Conservation (phyloP, 805 yeast genomes). For the Saccharomycopsis synnaedendra region DNA sequence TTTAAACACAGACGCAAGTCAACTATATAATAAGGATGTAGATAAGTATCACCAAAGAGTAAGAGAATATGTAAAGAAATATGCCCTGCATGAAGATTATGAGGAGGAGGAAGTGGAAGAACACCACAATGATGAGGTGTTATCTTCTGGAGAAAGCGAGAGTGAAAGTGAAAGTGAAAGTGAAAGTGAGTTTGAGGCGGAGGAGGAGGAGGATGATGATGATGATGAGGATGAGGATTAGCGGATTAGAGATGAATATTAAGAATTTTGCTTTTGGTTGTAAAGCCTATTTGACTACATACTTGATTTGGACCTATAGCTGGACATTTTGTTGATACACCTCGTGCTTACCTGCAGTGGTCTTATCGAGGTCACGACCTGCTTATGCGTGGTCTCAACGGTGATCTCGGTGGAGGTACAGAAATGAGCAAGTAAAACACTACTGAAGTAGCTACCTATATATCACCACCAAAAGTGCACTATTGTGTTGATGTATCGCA, state of each 20-base stretch:
- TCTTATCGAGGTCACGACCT: too few relatives aligned
- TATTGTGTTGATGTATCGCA: too few relatives aligned
- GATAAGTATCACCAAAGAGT: slow-evolving; percentile 58
- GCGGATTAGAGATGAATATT: slow-evolving; percentile 12
- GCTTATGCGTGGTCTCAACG: too few relatives aligned
- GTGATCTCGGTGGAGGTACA: too few relatives aligned
- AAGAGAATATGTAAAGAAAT: slow-evolving; percentile 58
- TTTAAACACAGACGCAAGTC: slow-evolving; percentile 80
- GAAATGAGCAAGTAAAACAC: too few relatives aligned
- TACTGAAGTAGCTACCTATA: too few relatives aligned
- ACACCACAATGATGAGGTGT: slow-evolving; percentile 24
- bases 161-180: slow-evolving; percentile 15
- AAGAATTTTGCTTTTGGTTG: not conserved
- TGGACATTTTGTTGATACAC: too few relatives aligned
- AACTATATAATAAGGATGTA: slow-evolving; percentile 60
- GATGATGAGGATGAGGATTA: slow-evolving; percentile 19
- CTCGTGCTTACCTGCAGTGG: too few relatives aligned
- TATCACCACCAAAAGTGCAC: too few relatives aligned
- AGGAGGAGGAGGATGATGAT: slow-evolving; percentile 17
- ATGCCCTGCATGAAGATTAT: slow-evolving; percentile 39
- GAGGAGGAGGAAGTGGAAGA: slow-evolving; percentile 38
- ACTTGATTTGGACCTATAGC: too few relatives aligned
- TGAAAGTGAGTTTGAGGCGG: slow-evolving; percentile 20
- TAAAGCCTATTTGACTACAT: too few relatives aligned
- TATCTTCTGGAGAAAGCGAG: slow-evolving; percentile 13